Evolutionary conservation across 2,329 filamentous ascomycete species (phyloP).

Genomic region (Fusarium denticulatum): DNA sequence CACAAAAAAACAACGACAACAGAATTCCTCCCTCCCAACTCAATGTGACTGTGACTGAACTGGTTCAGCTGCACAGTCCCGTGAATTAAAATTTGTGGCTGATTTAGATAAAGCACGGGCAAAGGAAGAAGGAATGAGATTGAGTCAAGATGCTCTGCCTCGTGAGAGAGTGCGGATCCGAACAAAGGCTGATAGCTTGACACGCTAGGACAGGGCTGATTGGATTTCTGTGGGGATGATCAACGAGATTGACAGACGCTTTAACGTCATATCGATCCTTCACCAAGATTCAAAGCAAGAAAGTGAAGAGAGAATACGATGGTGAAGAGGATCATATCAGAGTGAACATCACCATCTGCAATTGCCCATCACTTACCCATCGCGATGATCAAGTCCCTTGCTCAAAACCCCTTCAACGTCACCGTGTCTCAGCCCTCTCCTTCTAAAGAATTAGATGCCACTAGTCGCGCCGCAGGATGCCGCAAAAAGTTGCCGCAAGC

Average conservation of each 20-base stretch:
- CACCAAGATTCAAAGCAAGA: conserved; percentile 4
- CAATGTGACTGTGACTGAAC: not conserved
- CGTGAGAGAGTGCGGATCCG: not conserved
- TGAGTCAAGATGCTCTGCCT: conserved; percentile 1
- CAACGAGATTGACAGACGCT: not conserved
- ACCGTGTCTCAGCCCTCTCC: not conserved
- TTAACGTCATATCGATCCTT: conserved; percentile 1
- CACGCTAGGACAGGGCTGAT: conserved; percentile 16
- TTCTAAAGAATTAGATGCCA: not conserved
- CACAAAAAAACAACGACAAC: not conserved
- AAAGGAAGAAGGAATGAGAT: not conserved
- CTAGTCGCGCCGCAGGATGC: conserved; percentile 7
- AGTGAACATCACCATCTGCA: not conserved
- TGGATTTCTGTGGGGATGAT: not conserved
- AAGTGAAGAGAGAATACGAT: too few species aligned
- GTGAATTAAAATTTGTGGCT: not conserved
- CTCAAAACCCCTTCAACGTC: not conserved
- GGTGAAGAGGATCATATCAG: not conserved
- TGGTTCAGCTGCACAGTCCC: not conserved
- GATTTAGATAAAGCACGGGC: not conserved
- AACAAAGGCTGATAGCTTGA: not conserved
- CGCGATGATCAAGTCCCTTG: too few species aligned
- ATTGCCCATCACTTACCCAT: not conserved
- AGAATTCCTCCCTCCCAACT: not conserved
- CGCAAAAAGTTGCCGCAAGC: not conserved